Evolutionary conservation across 805 yeast species (phyloP).

Genomic region (Yamadazyma ubonensis): DNA sequence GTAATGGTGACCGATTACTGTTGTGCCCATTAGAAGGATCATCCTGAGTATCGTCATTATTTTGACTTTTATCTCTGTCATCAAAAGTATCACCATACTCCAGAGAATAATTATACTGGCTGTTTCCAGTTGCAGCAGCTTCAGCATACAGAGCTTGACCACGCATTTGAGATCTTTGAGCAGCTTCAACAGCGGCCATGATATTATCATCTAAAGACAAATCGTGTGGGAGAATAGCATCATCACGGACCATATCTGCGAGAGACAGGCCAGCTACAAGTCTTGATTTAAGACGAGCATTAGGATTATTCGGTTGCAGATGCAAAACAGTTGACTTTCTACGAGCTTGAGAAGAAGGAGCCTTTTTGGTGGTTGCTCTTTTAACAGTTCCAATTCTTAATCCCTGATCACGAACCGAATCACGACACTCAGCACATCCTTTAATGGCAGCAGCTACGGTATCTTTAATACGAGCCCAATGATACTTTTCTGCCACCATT

Average conservation of each 20-base stretch:
- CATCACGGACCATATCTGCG: constrained; percentile 33
- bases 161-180: constrained; percentile 39
- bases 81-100: constrained; percentile 7
- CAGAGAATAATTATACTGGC: constrained; percentile 4
- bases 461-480: constrained; percentile 89
- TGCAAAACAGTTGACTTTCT: constrained; percentile 16
- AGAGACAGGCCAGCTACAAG: constrained; percentile 18
- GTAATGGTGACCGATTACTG: constrained; percentile 30
- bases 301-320: constrained; percentile 21
- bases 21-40: too few species aligned
- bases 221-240: constrained; percentile 38
- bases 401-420: constrained; percentile 23
- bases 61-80: constrained; percentile 1
- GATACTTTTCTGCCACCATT: constrained; percentile 72
- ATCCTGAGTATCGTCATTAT: constrained; percentile 9
- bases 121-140: constrained; percentile 33
- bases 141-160: constrained; percentile 29
- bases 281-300: constrained; percentile 22
- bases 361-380: constrained; percentile 20
- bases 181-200: constrained; percentile 61
- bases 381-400: constrained; percentile 11
- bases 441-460: constrained; percentile 79
- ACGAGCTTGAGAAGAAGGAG: constrained; percentile 11
- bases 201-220: constrained; percentile 47
- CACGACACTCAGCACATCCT: constrained; percentile 73